A percentile compares a stretch with the other conserved stretches of the same genome.
Conservation (phyloP, 2,329 filamentous ascomycete species). For the Aspergillus sp. region DNA sequence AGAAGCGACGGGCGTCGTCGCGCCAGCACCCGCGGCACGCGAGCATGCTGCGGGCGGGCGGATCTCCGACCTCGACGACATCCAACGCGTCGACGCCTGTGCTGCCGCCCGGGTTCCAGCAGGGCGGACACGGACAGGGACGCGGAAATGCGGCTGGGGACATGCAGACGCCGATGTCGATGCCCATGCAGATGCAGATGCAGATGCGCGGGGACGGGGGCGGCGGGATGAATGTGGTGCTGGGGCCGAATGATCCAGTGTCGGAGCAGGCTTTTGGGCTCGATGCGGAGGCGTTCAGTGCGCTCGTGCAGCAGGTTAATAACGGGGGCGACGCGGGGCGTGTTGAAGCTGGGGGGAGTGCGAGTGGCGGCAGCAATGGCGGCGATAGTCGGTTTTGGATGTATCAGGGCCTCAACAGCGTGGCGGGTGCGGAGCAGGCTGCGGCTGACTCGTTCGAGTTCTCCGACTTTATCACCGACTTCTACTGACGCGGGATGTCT, state of each 20-base stretch:
- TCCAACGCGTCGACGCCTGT: conserved; percentile 6
- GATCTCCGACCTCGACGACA: conserved; percentile 2
- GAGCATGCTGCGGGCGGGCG: conserved; percentile 1
- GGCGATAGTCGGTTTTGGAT: conserved; percentile 1
- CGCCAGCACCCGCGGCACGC: conserved; percentile 10
- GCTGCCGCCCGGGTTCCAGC: conserved; percentile 3
- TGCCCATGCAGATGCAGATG: neutral
- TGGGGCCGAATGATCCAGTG: neutral
- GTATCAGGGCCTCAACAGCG: conserved; percentile 2
- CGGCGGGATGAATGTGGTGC: neutral
- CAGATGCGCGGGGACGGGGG: too few relatives aligned
- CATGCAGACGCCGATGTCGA: too few relatives aligned
- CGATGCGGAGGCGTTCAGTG: conserved; percentile 9
- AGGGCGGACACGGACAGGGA: conserved; percentile 1
- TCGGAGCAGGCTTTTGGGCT: conserved; percentile 8
- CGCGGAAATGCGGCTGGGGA: too few relatives aligned
- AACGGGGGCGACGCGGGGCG: conserved; percentile 7
- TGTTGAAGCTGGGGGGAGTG: too few relatives aligned
- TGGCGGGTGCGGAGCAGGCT: conserved; percentile 3
- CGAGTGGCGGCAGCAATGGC: too few relatives aligned
- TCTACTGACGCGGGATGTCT: too few relatives aligned
- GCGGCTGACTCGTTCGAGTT: conserved; percentile 12
- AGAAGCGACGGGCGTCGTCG: conserved; percentile 36
- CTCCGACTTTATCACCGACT: conserved; percentile 11
- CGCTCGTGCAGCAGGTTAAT: conserved; percentile 11